Conservation (phyloP, 257 asterid species). For the Solanum gracilifrons region DNA sequence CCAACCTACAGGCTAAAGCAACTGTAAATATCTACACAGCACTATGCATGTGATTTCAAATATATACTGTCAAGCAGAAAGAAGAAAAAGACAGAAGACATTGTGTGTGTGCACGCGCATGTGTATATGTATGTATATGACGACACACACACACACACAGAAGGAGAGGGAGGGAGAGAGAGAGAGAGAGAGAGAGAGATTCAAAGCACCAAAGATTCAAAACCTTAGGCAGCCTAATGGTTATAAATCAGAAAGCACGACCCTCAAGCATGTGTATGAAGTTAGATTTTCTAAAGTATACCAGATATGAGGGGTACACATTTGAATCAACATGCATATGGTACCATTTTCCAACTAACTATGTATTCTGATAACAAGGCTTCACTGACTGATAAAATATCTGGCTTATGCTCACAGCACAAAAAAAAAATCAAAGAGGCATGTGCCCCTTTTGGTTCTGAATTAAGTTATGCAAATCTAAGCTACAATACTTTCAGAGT, state of each 20-base stretch:
- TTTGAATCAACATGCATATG: neutral
- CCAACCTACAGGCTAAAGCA: neutral
- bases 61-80: neutral
- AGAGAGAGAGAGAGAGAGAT: neutral
- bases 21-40: neutral
- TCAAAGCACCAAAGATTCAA: neutral
- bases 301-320: neutral
- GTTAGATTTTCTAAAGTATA: neutral
- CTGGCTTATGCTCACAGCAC: neutral
- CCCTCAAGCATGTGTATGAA: neutral
- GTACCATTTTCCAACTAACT: neutral
- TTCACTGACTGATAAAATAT: neutral
- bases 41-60: neutral
- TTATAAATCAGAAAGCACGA: neutral
- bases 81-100: neutral
- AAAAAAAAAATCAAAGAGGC: neutral
- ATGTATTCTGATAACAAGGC: neutral
- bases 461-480: neutral
- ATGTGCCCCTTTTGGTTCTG: neutral
- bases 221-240: neutral
- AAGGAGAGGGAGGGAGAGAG: neutral
- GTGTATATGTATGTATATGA: neutral
- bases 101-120: neutral
- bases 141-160: too few species aligned
- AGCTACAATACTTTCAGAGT: neutral